Percentiles rank a stretch among this genome's conserved stretches.
Conservation (phyloP, 192 early-diverging fungal species). For the Coemansia sp. region DNA sequence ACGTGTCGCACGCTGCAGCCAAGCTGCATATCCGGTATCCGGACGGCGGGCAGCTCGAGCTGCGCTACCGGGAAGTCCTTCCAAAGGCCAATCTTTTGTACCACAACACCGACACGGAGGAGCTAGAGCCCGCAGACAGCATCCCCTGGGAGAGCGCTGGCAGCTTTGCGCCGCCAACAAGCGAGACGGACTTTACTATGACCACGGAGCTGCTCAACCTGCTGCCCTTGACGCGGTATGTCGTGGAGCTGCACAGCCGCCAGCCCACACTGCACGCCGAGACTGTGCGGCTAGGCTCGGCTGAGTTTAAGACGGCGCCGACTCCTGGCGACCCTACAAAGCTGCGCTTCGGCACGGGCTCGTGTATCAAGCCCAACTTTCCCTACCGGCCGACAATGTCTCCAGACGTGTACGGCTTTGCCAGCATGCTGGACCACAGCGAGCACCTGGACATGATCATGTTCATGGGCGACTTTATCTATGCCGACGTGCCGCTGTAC, state of each 20-base stretch:
- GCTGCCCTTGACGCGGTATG: slow-evolving; percentile 30
- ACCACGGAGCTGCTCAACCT: slow-evolving; percentile 20
- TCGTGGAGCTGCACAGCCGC: slow-evolving; percentile 26
- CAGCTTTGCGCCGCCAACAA: slow-evolving; percentile 14
- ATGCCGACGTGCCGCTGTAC: slow-evolving; percentile 47
- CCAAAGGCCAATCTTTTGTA: not conserved
- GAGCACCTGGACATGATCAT: slow-evolving; percentile 32
- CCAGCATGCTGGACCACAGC: slow-evolving; percentile 35
- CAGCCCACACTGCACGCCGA: slow-evolving; percentile 16
- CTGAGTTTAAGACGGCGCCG: slow-evolving; percentile 32
- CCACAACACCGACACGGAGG: not conserved
- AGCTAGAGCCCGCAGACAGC: not conserved
- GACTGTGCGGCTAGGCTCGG: slow-evolving; percentile 20
- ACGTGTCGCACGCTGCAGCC: slow-evolving; percentile 38
- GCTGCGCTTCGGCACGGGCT: slow-evolving; percentile 42
- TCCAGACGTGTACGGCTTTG: slow-evolving; percentile 41
- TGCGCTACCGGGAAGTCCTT: slow-evolving; percentile 17
- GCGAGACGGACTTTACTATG: slow-evolving; percentile 22
- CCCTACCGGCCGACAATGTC: slow-evolving; percentile 30
- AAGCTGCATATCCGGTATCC: slow-evolving; percentile 36
- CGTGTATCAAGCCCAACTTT: slow-evolving; percentile 51
- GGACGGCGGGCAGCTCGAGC: slow-evolving; percentile 24
- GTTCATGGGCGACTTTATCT: slow-evolving; percentile 54
- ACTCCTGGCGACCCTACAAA: slow-evolving; percentile 10
- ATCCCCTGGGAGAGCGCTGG: slow-evolving; percentile 30